Evolutionary conservation across 1,139 yeast genomes (phyloP).

Genomic region (Debaryomyces robertsiae): DNA sequence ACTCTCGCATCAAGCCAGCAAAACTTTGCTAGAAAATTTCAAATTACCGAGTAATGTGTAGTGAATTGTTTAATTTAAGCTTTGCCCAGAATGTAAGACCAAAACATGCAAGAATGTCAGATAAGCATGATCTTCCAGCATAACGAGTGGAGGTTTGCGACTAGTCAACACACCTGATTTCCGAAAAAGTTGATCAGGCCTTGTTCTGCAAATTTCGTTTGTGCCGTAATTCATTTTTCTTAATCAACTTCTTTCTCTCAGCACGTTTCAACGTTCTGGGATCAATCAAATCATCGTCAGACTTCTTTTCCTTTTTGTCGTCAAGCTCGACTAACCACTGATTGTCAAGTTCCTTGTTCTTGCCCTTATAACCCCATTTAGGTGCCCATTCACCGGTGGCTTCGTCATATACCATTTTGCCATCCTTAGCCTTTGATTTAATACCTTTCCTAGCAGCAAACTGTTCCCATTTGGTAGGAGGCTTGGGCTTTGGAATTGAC

Average conservation of each 20-base stretch:
- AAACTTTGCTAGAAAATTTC: too few species aligned
- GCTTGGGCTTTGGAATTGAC: constrained; percentile 88
- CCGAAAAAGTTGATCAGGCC: constrained; percentile 5
- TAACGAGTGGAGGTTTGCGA: too few species aligned
- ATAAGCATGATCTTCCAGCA: too few species aligned
- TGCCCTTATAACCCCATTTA: constrained; percentile 97
- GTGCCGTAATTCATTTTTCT: constrained; percentile 85
- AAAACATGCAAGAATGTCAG: too few species aligned
- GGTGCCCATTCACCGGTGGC: constrained; percentile 94
- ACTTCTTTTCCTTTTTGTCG: constrained; percentile 65
- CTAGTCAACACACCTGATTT: too few species aligned
- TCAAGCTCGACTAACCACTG: constrained; percentile 98
- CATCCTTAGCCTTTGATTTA: constrained; percentile 84
- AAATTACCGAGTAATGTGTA: too few species aligned
- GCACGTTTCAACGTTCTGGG: constrained; percentile 81
- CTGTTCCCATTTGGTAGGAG: constrained; percentile 94
- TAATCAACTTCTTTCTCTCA: constrained; percentile 82
- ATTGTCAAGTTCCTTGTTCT: constrained; percentile 79
- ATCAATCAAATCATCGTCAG: constrained; percentile 74
- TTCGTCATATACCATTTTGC: constrained; percentile 89
- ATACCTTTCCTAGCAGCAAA: constrained; percentile 97
- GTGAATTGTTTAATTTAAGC: too few species aligned
- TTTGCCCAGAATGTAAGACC: too few species aligned
- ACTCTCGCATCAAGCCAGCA: too few species aligned
- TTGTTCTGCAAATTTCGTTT: constrained; percentile 68